These are phyloP conservation scores for Torulaspora maleeae DNA, from an alignment of 805 yeast genomes.

Conservation along the genomic window DNA sequence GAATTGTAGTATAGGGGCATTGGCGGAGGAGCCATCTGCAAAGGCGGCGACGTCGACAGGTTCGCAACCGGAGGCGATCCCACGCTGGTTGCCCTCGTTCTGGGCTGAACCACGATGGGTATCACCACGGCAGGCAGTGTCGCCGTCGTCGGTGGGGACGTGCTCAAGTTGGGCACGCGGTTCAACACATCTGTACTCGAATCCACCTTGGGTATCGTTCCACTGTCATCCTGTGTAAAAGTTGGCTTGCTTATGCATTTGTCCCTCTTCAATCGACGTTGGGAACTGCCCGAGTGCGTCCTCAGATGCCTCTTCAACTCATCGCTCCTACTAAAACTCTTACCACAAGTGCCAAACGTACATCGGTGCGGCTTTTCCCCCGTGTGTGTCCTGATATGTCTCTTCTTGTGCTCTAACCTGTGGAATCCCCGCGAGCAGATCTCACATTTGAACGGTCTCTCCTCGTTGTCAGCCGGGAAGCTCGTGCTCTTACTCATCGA, in stretches of 20 bases:
- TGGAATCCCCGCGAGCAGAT: constrained; percentile 83
- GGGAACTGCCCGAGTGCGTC: constrained; percentile 62
- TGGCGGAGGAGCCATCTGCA: constrained; percentile 11
- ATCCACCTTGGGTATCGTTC: not conserved
- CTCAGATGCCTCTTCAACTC: constrained; percentile 81
- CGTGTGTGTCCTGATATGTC: constrained; percentile 87
- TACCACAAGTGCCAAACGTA: constrained; percentile 72
- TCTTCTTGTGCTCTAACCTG: constrained; percentile 82
- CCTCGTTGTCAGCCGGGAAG: constrained; percentile 23
- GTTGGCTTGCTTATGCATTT: constrained; percentile 11
- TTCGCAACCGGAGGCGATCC: not conserved
- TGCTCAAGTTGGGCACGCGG: not conserved
- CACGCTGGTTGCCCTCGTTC: not conserved
- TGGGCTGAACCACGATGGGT: constrained; percentile 10
- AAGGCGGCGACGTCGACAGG: constrained; percentile 4
- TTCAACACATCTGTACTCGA: not conserved
- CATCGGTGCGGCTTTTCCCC: constrained; percentile 90
- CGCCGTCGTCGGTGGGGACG: not conserved
- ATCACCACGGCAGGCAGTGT: constrained; percentile 7
- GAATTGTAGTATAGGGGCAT: constrained; percentile 12
- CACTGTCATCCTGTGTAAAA: not conserved
- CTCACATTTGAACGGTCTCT: constrained; percentile 78
- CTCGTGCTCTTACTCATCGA: constrained; percentile 6
- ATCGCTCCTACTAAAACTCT: constrained; percentile 74
- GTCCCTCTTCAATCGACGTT: constrained; percentile 39